Base-by-base conservation (phyloP, 805 yeast species). In the Scheffersomyces coipomensis region DNA sequence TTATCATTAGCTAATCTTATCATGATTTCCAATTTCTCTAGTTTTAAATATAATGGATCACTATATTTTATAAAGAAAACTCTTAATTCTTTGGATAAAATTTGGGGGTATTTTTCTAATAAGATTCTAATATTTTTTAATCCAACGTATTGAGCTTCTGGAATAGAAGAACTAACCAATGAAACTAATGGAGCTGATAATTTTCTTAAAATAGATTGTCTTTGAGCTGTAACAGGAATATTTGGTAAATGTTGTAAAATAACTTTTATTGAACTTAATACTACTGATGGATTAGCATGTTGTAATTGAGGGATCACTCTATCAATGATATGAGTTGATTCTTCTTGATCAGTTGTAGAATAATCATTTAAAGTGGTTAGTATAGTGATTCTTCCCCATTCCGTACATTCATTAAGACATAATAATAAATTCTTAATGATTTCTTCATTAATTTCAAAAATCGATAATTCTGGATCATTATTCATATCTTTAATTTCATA, bases 321-420 rank as follows among this genome's bases (percentile, higher is more conserved):
- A 53, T 91, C 97, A 45, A 91, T 77, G 39, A 91, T 87, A 55
- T 87, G 89, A 44, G 76, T 80, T 2, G 95, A 89, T 56, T 90
- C 96, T 12, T 74, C 68, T 2, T 67, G 58, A 33, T 73, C 77
- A 2, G 57, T 52, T 0, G 95, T 72, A 4, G 68, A 56, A 58
- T 83, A 91, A 33, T 84, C 90, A 5, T 88, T 75, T 47, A 93
- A 66, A 1, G 96, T 89, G 1, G 86, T 79, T 43, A 93, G 71
- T 32, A 93, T 86, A 1, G 97, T 79, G 48, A 93, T 85, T 55
- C 99, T 78, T 9, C 99, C 99, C 99, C 99, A 93, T 66, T 93
- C 99, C 0, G 98, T 90, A 66, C 98, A 91, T 66, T 93, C 99
- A 61, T 91, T 91, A 48, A 93, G 71, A 11, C 97, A 95, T 49